These are phyloP conservation scores for Podospora anserina DNA, from an alignment of 495 filamentous ascomycete genomes.

Conservation along the genomic window DNA sequence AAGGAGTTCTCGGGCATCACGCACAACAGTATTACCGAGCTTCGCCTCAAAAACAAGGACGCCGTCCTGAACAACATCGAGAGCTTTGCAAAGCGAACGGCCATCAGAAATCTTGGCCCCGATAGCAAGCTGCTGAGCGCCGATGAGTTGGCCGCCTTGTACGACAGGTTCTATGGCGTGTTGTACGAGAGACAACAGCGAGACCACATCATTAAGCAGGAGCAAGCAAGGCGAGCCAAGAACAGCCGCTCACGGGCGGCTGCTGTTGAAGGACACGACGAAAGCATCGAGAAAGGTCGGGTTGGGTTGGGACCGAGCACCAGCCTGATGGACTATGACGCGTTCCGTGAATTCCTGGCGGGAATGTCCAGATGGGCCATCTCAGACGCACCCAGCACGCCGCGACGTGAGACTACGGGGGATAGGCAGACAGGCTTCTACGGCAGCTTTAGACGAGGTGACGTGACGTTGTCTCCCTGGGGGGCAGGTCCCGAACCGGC, in stretches of 20 bases:
- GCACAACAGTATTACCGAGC: constrained; percentile 82
- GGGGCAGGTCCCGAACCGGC: constrained; percentile 76
- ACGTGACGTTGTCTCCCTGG: constrained; percentile 61
- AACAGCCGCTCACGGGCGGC: constrained; percentile 54
- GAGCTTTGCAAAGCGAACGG: constrained; percentile 93
- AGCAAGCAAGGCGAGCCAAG: constrained; percentile 63
- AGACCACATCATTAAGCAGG: constrained; percentile 71
- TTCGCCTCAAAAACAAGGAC: constrained; percentile 87
- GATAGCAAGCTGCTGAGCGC: constrained; percentile 85
- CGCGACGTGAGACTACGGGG: constrained; percentile 51
- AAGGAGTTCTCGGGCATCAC: constrained; percentile 96
- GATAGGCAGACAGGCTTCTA: constrained; percentile 54
- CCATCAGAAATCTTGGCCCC: constrained; percentile 90
- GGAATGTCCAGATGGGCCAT: constrained; percentile 88
- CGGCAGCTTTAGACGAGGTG: constrained; percentile 47
- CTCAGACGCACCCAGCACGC: constrained; percentile 64
- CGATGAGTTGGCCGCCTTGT: constrained; percentile 82
- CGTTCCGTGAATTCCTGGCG: constrained; percentile 88
- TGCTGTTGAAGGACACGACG: constrained; percentile 41
- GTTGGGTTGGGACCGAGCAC: constrained; percentile 85
- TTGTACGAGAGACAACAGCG: constrained; percentile 88
- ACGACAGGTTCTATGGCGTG: constrained; percentile 88
- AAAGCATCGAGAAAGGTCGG: constrained; percentile 65
- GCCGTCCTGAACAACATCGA: constrained; percentile 91
- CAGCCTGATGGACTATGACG: constrained; percentile 93